Conservation (phyloP, 2,329 filamentous ascomycete genomes). For the Pseudogymnoascus sp. region DNA sequence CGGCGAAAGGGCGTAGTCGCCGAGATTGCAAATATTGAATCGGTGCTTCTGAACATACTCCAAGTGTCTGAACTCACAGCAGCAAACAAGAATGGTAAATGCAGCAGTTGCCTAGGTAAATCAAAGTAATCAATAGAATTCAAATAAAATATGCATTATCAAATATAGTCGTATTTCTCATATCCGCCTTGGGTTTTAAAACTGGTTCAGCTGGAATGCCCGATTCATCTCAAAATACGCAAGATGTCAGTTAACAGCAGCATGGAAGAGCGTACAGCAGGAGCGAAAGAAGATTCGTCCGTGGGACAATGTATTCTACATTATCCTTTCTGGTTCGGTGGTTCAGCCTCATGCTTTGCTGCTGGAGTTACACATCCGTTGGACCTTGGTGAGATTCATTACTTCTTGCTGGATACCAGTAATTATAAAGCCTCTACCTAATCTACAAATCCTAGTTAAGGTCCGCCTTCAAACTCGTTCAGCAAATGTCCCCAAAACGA, state of each 20-base stretch:
- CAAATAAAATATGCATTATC: background rate
- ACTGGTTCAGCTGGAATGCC: background rate
- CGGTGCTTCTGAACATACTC: background rate
- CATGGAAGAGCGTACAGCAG: background rate
- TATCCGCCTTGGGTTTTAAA: background rate
- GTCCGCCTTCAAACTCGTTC: conserved; percentile 81
- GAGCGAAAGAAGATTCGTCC: background rate
- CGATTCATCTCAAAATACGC: background rate
- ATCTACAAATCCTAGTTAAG: conserved; percentile 32
- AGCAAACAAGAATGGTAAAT: background rate
- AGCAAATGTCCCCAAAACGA: conserved; percentile 66
- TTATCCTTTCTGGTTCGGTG: conserved; percentile 94
- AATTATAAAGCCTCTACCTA: background rate
- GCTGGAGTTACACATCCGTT: conserved; percentile 88
- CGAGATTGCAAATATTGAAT: background rate
- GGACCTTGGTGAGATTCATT: conserved; percentile 64
- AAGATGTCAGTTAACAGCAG: background rate
- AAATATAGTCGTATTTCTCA: background rate
- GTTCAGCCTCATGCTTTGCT: conserved; percentile 85
- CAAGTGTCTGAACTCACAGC: background rate
- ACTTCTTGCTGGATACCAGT: background rate
- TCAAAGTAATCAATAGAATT: background rate
- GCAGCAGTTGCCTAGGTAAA: background rate
- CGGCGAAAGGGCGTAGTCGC: background rate
- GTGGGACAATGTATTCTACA: conserved; percentile 17